Evolutionary conservation across 768 basidiomycete species (phyloP).

Genomic region (Rhodosporidiobolus odoratus): DNA sequence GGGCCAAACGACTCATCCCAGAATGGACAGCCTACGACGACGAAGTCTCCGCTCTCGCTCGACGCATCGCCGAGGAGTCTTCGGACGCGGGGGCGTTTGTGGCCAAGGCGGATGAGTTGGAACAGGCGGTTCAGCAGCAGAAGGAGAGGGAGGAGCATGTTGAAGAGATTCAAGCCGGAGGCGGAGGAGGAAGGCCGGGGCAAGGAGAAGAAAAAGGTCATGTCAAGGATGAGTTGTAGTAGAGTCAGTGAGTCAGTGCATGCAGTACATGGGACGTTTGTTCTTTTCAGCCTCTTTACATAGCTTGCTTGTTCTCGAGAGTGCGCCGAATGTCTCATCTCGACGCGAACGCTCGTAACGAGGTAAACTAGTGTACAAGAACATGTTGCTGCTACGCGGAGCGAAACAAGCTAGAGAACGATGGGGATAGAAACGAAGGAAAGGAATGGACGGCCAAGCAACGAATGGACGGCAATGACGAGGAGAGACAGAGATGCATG

Average conservation of each 20-base stretch:
- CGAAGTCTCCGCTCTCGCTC: conserved; percentile 79
- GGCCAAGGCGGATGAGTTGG: conserved; percentile 36
- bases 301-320: too few species aligned
- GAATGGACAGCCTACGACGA: conserved; percentile 94
- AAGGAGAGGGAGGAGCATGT: conserved; percentile 32
- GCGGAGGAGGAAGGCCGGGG: neutral
- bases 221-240: conserved; percentile 22
- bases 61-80: conserved; percentile 63
- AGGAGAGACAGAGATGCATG: too few species aligned
- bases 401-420: too few species aligned
- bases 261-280: neutral
- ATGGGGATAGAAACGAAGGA: too few species aligned
- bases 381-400: too few species aligned
- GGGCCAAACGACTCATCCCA: conserved; percentile 81
- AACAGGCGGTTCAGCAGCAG: conserved; percentile 40
- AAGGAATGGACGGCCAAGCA: too few species aligned
- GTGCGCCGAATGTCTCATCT: too few species aligned
- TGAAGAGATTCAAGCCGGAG: neutral
- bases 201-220: neutral
- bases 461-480: too few species aligned
- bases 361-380: too few species aligned
- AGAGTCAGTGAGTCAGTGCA: neutral
- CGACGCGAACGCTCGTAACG: too few species aligned
- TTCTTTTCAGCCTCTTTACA: neutral
- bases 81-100: conserved; percentile 43